Base-by-base conservation (phyloP, 176 grass and related monocot genomes). In the Aechmea fasciata region DNA sequence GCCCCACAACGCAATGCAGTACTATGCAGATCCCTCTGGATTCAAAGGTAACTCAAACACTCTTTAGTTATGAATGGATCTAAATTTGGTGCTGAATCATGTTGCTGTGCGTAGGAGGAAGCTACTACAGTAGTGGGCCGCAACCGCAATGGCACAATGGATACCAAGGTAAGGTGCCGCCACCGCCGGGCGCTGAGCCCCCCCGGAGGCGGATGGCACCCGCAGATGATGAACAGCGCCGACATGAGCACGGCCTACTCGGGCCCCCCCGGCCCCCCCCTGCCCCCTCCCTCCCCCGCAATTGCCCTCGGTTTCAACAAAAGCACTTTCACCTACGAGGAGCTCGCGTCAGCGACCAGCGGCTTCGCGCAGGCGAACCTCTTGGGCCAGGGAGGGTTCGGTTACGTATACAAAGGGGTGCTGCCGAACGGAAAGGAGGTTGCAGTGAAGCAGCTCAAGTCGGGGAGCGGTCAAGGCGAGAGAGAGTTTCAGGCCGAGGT, bases 331-430 rank as follows among this genome's bases (percentile, higher is more conserved):
- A 75, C 70, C 33, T 88, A 81, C 59, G 78, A 78, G 52, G 82
- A 88, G 71, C 82, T 88, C 9, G 67, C 66, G 9, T 22, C 63
- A 3, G 86, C 86, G 2, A 84, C 86, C 9, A 66, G 52, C 63
- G 71, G 64, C 24, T 88, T 84, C 86, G 72, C 82, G 5, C 67
- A 54, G 13, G 71, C 63, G 7, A 84, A 84, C 76, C 71, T 88
- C 11, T 67, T 88, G 23, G 86, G 86, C 1, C 86, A 88, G 64
- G 82, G 86, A n/a, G 86, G 86, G 48, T 88, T 88, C 51, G 86
- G 86, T 61, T 84, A 88, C 18, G 86, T 84, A 29, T 51, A 84
- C 75, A 53, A 52, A 13, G 86, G 86, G 61, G 63, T 76, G 33
- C 71, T 88, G 47, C 52, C 71, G 0, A 75, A 68, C 25, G 78